Evolutionary conservation across 768 basidiomycete species (phyloP).

Genomic region (Lyophyllum shimeji): DNA sequence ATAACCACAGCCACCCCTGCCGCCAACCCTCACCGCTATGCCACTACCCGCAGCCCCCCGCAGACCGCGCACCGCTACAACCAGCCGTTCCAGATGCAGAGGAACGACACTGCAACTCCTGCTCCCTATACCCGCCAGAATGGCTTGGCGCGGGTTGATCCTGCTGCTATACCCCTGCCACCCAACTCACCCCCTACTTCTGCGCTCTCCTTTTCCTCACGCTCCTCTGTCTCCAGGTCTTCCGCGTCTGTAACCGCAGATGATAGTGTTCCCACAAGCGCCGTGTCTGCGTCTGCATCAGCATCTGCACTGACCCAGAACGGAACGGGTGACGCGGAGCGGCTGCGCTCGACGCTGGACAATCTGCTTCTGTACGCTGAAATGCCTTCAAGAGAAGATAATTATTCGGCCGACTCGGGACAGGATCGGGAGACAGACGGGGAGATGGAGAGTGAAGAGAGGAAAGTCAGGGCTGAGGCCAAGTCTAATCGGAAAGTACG

Average conservation of each 20-base stretch:
- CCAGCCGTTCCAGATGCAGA: constrained; percentile 26
- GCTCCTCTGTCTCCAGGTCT: constrained; percentile 62
- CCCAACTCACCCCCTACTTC: constrained; percentile 66
- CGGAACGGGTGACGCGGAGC: constrained; percentile 19
- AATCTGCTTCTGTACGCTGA: constrained; percentile 40
- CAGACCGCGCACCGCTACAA: constrained; percentile 30
- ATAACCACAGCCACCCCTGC: constrained; percentile 56
- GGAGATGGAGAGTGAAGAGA: constrained; percentile 37
- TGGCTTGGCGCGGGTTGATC: constrained; percentile 38
- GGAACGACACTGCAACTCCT: background rate
- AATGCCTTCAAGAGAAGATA: constrained; percentile 26
- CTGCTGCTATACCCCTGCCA: constrained; percentile 57
- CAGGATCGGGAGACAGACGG: constrained; percentile 31
- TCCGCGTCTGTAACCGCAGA: constrained; percentile 41
- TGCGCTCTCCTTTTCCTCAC: constrained; percentile 73
- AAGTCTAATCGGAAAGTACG: constrained; percentile 86
- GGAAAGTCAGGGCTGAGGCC: constrained; percentile 65
- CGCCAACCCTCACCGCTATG: constrained; percentile 59
- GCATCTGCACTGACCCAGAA: too few relatives aligned
- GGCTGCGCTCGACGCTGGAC: constrained; percentile 37
- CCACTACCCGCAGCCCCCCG: constrained; percentile 32
- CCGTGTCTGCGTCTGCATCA: constrained; percentile 11
- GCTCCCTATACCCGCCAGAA: background rate
- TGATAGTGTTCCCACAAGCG: constrained; percentile 29
- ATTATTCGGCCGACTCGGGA: constrained; percentile 28